Evolutionary conservation across 768 basidiomycete genomes (phyloP), one percentile per base, ranked within the genome.

Genomic region (Suillus subalutaceus): DNA sequence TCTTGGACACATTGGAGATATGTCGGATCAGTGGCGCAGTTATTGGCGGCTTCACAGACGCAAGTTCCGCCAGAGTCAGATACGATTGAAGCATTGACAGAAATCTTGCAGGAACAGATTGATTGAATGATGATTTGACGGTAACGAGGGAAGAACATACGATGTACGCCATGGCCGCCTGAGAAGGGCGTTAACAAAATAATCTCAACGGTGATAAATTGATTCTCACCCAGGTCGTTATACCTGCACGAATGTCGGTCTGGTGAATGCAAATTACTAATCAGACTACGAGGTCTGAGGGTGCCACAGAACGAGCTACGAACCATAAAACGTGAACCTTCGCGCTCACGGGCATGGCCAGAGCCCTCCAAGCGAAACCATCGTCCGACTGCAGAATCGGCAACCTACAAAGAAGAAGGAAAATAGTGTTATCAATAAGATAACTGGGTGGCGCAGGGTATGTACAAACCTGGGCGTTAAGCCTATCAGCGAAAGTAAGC

Each of bases 11-110:
- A 93, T 20, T 81, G 65, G 8, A 80, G 73, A 76, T 93, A 93
- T 4, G 72, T 75, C 6, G 80, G 65, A 72, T 92, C 87, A 16
- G 74, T 72, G 13, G 77, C 65, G 71, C 91, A 92, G 26, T 81
- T 75, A 76, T 91, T 85, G 46, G 79, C 75, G 0, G 85, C 79
- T 2, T 85, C 80, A 79, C 93, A 96, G 48, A 86, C 90, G 71
- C 93, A 95, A 5, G 92, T 89, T 63, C 93, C 94, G 56, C 93
- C 94, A 1, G 90, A 84, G 70, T 89, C 87, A 3, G 87, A 82
- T 41, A 96, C 74, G 69, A 96, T 93, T 18, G 89, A 81, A 6
- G 93, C 91, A 72, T 96, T 96, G 72, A 96, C 93, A 32, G 92
- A 91, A 67, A 93, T 92, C 90, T 92, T 32, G 26, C 10, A 26